These are phyloP conservation scores for Vitis hybrid DNA, from an alignment of 177 flowering plant genomes.

Conservation along the genomic window DNA sequence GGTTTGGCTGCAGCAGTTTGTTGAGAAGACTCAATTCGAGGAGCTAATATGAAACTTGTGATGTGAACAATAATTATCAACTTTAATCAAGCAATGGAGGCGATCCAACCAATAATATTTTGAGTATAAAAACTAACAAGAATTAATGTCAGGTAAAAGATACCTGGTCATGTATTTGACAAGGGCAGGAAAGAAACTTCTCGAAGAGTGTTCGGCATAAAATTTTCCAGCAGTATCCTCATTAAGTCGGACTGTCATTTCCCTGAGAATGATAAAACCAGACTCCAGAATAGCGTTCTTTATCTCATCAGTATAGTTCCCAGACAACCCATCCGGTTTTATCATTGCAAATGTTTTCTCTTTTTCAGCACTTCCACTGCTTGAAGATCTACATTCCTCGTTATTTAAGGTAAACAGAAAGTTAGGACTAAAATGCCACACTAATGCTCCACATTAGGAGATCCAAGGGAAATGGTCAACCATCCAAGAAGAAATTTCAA, in stretches of 20 bases:
- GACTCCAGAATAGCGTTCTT: slow-evolving; percentile 49
- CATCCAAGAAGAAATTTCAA: too few species aligned
- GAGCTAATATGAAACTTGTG: too few species aligned
- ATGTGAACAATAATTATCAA: too few species aligned
- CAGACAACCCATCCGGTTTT: slow-evolving; percentile 82
- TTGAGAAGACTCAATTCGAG: too few species aligned
- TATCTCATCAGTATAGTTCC: slow-evolving; percentile 53
- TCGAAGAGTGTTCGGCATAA: slow-evolving; percentile 76
- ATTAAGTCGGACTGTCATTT: slow-evolving; percentile 49
- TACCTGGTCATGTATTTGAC: slow-evolving; percentile 89
- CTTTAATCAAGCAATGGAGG: too few species aligned
- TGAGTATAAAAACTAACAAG: too few species aligned
- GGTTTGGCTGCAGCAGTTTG: too few species aligned
- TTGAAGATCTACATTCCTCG: slow-evolving; percentile 26
- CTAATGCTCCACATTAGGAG: neutral
- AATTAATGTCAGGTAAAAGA: too few species aligned
- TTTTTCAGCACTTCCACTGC: slow-evolving; percentile 28
- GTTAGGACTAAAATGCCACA: neutral
- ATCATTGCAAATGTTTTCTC: slow-evolving; percentile 79
- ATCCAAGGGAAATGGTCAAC: too few species aligned
- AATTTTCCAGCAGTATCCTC: slow-evolving; percentile 44
- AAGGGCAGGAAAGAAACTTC: slow-evolving; percentile 70
- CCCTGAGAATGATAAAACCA: slow-evolving; percentile 57
- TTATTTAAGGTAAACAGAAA: neutral
- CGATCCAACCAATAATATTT: too few species aligned